Base-by-base conservation (phyloP, 2,329 filamentous ascomycete species). In the Xylaria sp. region DNA sequence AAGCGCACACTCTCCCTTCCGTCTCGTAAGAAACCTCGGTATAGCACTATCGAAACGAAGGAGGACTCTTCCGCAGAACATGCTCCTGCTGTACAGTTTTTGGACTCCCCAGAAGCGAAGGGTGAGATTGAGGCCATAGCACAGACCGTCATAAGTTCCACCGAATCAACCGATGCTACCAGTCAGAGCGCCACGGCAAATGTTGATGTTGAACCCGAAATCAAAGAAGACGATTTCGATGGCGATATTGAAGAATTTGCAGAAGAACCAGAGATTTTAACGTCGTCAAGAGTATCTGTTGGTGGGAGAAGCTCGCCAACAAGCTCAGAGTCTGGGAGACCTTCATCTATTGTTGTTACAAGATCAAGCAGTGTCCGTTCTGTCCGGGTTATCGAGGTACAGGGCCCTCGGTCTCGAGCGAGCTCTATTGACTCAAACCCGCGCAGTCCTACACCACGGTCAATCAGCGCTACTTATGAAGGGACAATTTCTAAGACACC, bases 251-350 rank as follows among this genome's bases (percentile, higher is more conserved):
- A 85, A 68, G 74, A 87, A 67, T 77, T 87, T 78, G 73, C 85
- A 72, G 84, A 91, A 80, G 81, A 85, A 68, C 83, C 84, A 2
- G 78, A 86, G 68, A 84, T 87, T 31, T 66, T 87, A 57, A 87
- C 83, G 0, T 85, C 84, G 0, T 81, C 84, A 3, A 78, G 85
- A 37, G 78, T 87, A 8, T 87, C 85, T 3, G 80, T 86, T 25
- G 79, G 79, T 31, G 83, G 83, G 35, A 80, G 80, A 66, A 79
- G 79, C 33, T 84, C 83, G 0, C 82, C 83, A 2, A 76, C 82
- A 2, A 73, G 76, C 1, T 83, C 83, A 0, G 84, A 87, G 7
- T 75, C 76, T 42, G 78, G 77, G 28, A 80, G 68, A 64, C 78
- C 69, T 57, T 73, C 75, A 33, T 75, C 78, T 17, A 75, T 78